Conservation (phyloP, 495 filamentous ascomycete species). For the Neurospora tetrasperma region DNA sequence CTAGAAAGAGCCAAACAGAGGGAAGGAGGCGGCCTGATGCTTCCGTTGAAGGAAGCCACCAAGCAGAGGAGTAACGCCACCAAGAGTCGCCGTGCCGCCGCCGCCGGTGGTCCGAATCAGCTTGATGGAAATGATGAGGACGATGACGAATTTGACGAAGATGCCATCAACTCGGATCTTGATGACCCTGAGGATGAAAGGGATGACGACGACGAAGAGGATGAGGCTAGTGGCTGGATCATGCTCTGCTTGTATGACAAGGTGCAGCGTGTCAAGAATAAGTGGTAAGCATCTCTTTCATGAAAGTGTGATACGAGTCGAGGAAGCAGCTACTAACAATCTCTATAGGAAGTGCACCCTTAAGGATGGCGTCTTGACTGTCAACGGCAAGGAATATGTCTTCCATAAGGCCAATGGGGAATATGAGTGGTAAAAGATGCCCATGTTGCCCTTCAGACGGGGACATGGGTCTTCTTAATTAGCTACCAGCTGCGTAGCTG, state of each 20-base stretch:
- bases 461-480: too few relatives aligned
- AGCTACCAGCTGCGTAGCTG: too few relatives aligned
- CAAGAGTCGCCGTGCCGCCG: slow-evolving; percentile 7
- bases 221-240: slow-evolving; percentile 64
- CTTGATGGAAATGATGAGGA: slow-evolving; percentile 57
- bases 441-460: too few relatives aligned
- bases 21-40: slow-evolving; percentile 74
- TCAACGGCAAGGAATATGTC: slow-evolving; percentile 87
- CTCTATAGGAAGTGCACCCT: slow-evolving; percentile 74
- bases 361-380: slow-evolving; percentile 90
- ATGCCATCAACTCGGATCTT: slow-evolving; percentile 97
- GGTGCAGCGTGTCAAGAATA: slow-evolving; percentile 98
- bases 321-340: not conserved
- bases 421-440: slow-evolving; percentile 74
- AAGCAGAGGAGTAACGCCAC: slow-evolving; percentile 13
- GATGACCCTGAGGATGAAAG: slow-evolving; percentile 86
- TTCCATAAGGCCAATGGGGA: slow-evolving; percentile 96
- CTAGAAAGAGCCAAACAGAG: slow-evolving; percentile 55
- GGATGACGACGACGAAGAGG: slow-evolving; percentile 70
- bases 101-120: slow-evolving; percentile 29
- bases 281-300: slow-evolving; percentile 54
- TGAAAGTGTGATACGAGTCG: not conserved
- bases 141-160: slow-evolving; percentile 63
- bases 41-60: slow-evolving; percentile 46
- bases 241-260: slow-evolving; percentile 99